Evolutionary conservation across 768 basidiomycete species (phyloP).

Genomic region (Trametes punicea): DNA sequence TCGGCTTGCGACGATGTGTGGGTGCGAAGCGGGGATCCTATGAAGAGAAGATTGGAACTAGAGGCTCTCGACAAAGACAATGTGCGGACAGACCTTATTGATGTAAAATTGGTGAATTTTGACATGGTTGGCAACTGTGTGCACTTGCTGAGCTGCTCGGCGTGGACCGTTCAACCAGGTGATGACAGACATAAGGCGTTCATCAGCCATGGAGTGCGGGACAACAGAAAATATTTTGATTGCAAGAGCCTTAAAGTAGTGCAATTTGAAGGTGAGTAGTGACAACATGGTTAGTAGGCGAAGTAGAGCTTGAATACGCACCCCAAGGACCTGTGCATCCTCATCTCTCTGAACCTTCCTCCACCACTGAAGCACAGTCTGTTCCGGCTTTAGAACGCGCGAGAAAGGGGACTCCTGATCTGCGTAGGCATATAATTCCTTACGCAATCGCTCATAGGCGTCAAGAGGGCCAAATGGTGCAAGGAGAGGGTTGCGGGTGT

Average conservation of each 20-base stretch:
- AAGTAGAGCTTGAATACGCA: not conserved
- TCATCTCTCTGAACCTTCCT: not conserved
- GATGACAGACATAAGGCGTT: not conserved
- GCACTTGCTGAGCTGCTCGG: not conserved
- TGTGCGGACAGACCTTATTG: not conserved
- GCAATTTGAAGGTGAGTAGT: not conserved
- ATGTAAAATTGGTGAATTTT: not conserved
- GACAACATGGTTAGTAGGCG: not conserved
- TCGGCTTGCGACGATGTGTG: not conserved
- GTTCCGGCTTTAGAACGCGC: not conserved
- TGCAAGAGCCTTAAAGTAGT: not conserved
- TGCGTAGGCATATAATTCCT: not conserved
- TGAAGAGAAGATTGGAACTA: not conserved
- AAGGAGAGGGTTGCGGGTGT: not conserved
- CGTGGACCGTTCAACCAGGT: not conserved
- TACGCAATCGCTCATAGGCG: not conserved
- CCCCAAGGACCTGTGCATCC: not conserved
- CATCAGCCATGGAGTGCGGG: not conserved
- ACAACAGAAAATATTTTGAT: slow-evolving; percentile 1
- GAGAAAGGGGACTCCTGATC: not conserved
- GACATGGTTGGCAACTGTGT: not conserved
- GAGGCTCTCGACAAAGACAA: no score
- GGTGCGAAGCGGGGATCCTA: not conserved
- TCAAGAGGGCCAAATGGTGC: not conserved
- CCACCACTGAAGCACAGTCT: not conserved